A percentile compares a stretch with the other conserved stretches of the same genome.
Conservation (phyloP, 495 filamentous ascomycete genomes). For the Letharia lupina region DNA sequence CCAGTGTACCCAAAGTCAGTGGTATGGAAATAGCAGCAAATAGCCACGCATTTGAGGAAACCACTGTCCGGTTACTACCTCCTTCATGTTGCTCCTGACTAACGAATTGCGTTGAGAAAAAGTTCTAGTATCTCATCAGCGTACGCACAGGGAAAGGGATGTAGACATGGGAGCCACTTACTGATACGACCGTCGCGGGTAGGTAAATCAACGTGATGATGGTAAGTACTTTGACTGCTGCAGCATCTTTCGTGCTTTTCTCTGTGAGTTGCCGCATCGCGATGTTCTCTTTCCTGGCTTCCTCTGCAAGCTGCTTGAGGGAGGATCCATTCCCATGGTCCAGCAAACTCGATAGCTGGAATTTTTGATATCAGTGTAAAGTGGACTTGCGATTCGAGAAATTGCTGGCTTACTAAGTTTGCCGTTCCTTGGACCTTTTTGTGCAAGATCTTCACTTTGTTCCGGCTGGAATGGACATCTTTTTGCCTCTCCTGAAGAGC, state of each 20-base stretch:
- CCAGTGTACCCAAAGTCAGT: slow-evolving; percentile 29
- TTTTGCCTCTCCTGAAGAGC: slow-evolving; percentile 18
- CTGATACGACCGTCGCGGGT: slow-evolving; percentile 32
- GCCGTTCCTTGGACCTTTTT: slow-evolving; percentile 17
- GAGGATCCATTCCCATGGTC: slow-evolving; percentile 25
- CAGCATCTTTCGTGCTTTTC: slow-evolving; percentile 30
- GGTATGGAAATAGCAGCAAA: slow-evolving; percentile 29
- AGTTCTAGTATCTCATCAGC: slow-evolving; percentile 26
- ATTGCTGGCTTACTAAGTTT: slow-evolving; percentile 17
- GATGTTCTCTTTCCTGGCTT: slow-evolving; percentile 21
- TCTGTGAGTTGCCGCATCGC: slow-evolving; percentile 27
- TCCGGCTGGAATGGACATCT: slow-evolving; percentile 11
- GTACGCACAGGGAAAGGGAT: not conserved
- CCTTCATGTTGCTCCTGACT: slow-evolving; percentile 17
- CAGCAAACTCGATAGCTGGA: slow-evolving; percentile 25
- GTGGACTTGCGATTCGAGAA: not conserved
- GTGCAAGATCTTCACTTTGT: slow-evolving; percentile 17
- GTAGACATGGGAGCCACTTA: slow-evolving; percentile 9
- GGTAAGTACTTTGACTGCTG: slow-evolving; percentile 34
- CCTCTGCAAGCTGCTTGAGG: slow-evolving; percentile 18
- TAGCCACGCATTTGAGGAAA: slow-evolving; percentile 24
- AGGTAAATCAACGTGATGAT: slow-evolving; percentile 33
- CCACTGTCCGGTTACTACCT: slow-evolving; percentile 5
- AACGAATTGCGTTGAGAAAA: slow-evolving; percentile 35
- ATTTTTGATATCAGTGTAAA: not conserved